Base-by-base conservation (phyloP, 345 rosid genomes). In the Bretschneidera sinensis region DNA sequence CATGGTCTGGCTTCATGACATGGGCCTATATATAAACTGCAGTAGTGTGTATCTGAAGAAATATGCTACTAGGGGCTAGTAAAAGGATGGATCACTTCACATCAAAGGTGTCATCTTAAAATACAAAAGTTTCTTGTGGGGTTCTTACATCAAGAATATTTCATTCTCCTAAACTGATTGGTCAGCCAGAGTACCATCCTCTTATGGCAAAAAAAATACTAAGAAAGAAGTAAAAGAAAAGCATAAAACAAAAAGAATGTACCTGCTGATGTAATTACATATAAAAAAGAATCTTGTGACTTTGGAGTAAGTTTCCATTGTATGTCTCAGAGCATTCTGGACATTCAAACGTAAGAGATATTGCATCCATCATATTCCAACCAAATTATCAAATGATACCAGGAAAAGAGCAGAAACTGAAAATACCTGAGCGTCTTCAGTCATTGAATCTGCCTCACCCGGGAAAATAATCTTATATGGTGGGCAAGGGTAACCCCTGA, bases 251-350 rank as follows among this genome's bases (percentile, higher is more conserved):
- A 65, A 63, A 19, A 54, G 59, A 57, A 54, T 34, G 24, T 53
- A 88, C 99, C 99, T 90, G 99, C 99, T 88, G 61, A 90, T 88
- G 72, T 94, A 94, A 61, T 90, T 94, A 68, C 97, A 94, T 57
- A 94, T 83, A 71, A 86, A 90, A 75, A 90, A 76, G 84, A 94
- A 94, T 74, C 99, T 84, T 55, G 99, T 90, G 71, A 94, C 92
- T 84, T 82, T 90, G 57, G 97, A 90, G 78, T 88, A 73, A 24
- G 96, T 94, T 77, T 94, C 99, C 99, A 94, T 90, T 6, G 97
- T 90, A 49, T 91, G 96, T 68, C 99, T 82, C 76, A 94, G 62
- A 49, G 97, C 99, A 62, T 94, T 94, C 96, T 88, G 82, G 17
- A 21, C 48, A 55, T 21, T 48, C 49, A 34, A 51, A 25, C 16